Conservation (phyloP, 1,284 basidiomycete species). For the Cryptococcus sp. region DNA sequence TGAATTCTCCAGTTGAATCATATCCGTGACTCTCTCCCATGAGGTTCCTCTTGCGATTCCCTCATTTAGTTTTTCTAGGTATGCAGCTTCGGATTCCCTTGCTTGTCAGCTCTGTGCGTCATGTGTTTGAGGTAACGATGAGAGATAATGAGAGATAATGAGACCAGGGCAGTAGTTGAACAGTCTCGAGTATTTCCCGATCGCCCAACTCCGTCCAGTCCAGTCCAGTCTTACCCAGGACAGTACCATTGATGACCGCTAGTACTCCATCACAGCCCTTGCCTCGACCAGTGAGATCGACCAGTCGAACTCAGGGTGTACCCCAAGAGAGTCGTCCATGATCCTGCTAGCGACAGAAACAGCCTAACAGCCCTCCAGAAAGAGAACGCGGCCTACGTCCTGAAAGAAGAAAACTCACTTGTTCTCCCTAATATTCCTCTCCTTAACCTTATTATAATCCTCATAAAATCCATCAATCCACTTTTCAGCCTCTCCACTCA, state of each 20-base stretch:
- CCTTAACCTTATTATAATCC: conserved; percentile 86
- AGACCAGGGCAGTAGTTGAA: too few relatives aligned
- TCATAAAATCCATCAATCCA: conserved; percentile 96
- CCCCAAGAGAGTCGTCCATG: too few relatives aligned
- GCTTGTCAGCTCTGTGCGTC: not conserved
- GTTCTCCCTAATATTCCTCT: conserved; percentile 89
- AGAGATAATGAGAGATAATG: not conserved
- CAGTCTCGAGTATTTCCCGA: too few relatives aligned
- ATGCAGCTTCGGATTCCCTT: conserved; percentile 85
- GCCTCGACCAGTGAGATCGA: too few relatives aligned
- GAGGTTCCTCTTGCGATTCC: conserved; percentile 86
- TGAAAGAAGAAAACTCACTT: too few relatives aligned
- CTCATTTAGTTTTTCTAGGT: conserved; percentile 66
- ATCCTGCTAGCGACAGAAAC: too few relatives aligned
- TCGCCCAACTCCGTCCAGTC: too few relatives aligned
- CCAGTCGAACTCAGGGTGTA: too few relatives aligned
- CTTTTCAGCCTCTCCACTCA: conserved; percentile 80
- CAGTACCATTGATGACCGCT: too few relatives aligned
- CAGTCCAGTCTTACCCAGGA: not conserved
- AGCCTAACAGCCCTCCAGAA: too few relatives aligned
- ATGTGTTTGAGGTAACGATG: not conserved
- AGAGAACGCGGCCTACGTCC: too few relatives aligned
- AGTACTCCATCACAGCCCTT: too few relatives aligned
- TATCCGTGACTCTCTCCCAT: conserved; percentile 87
- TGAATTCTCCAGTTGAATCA: conserved; percentile 88